Conservation (phyloP, 768 basidiomycete species). For the Pleurotus tuber-regium region DNA sequence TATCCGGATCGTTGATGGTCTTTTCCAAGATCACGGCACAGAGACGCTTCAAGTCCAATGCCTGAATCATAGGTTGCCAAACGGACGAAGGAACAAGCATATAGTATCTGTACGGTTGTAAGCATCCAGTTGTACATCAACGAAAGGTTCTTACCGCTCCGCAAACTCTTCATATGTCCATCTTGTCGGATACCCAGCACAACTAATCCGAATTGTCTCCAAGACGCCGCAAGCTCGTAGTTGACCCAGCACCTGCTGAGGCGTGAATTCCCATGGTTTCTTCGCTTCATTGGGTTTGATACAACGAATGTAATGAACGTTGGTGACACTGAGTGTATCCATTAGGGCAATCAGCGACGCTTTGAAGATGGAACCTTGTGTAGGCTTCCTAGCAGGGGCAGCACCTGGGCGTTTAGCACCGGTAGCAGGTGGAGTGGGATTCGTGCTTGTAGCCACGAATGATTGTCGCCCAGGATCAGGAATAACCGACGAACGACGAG, state of each 20-base stretch:
- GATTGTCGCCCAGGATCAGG: slow-evolving; percentile 83
- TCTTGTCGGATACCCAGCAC: slow-evolving; percentile 96
- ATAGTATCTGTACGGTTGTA: slow-evolving; percentile 69
- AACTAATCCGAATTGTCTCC: slow-evolving; percentile 97
- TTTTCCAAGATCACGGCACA: slow-evolving; percentile 82
- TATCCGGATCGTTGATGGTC: slow-evolving; percentile 91
- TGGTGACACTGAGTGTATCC: slow-evolving; percentile 96
- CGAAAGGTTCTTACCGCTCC: slow-evolving; percentile 74
- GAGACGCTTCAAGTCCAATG: slow-evolving; percentile 73
- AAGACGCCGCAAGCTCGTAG: slow-evolving; percentile 97
- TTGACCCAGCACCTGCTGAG: slow-evolving; percentile 93
- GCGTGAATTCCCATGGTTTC: slow-evolving; percentile 94
- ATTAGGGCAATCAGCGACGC: slow-evolving; percentile 89
- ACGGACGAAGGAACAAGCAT: slow-evolving; percentile 88
- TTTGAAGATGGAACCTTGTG: slow-evolving; percentile 98
- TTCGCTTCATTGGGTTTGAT: slow-evolving; percentile 99
- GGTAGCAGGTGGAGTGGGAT: slow-evolving; percentile 18
- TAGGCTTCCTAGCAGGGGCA: slow-evolving; percentile 82
- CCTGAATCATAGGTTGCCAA: slow-evolving; percentile 86
- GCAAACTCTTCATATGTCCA: slow-evolving; percentile 99
- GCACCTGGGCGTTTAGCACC: slow-evolving; percentile 56
- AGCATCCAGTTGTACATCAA: no score
- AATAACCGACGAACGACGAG: slow-evolving; percentile 80
- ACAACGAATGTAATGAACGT: slow-evolving; percentile 98
- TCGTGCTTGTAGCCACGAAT: slow-evolving; percentile 52